Evolutionary conservation across 2,329 filamentous ascomycete species (phyloP).

Genomic region (Aspergillus terreus): DNA sequence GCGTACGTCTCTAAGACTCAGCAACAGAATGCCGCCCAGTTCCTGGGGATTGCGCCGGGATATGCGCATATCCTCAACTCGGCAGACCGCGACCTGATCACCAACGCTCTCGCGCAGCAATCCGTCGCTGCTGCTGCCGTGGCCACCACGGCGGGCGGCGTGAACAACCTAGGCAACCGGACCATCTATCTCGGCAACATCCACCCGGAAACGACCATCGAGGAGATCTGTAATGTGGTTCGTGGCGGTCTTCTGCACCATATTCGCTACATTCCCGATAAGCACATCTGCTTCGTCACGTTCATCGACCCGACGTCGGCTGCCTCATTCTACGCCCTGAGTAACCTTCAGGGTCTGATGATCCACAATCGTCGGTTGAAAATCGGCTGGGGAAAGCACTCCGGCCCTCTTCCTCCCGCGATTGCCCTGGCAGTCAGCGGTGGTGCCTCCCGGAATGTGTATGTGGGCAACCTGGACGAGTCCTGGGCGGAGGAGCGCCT

Average conservation of each 20-base stretch:
- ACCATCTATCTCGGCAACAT: constrained; percentile 99
- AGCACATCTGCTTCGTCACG: constrained; percentile 99
- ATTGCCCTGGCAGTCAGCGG: constrained; percentile 95
- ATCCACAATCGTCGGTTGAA: constrained; percentile 97
- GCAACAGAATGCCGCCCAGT: constrained; percentile 98
- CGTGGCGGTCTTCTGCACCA: constrained; percentile 93
- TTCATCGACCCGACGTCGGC: constrained; percentile 98
- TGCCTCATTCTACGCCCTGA: constrained; percentile 94
- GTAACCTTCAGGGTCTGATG: constrained; percentile 97
- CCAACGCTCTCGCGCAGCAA: constrained; percentile 92
- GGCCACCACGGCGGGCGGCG: constrained; percentile 90
- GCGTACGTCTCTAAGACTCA: constrained; percentile 99
- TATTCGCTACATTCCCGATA: constrained; percentile 98
- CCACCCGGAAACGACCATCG: constrained; percentile 96
- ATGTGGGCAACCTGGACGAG: constrained; percentile 95
- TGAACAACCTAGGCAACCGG: constrained; percentile 94
- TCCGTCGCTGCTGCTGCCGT: constrained; percentile 96
- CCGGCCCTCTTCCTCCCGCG: constrained; percentile 88
- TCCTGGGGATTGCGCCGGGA: constrained; percentile 91
- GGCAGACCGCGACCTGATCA: constrained; percentile 93
- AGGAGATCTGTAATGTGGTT: constrained; percentile 99
- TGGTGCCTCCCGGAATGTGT: constrained; percentile 96
- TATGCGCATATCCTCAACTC: constrained; percentile 96
- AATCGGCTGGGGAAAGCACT: constrained; percentile 99
- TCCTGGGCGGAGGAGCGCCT: constrained; percentile 95